A percentile compares a stretch with the other conserved stretches of the same genome.
Evolutionary conservation across 257 asterid species (phyloP).

Genomic region (Solanum medicagineum): DNA sequence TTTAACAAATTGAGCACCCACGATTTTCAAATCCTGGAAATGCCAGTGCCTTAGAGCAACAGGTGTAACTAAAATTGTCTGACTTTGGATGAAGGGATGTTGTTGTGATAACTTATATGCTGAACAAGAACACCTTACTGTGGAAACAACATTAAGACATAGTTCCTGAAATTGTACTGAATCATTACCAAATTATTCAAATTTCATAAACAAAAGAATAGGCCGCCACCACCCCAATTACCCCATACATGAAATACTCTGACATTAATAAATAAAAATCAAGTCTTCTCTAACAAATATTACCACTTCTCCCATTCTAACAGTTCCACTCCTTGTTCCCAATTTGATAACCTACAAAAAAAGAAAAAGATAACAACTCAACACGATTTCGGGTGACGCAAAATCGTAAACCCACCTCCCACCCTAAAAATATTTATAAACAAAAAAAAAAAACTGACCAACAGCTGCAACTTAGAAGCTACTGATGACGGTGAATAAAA

Average conservation of each 20-base stretch:
- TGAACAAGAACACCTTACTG: background rate
- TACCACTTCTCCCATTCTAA: background rate
- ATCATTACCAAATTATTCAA: background rate
- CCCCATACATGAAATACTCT: background rate
- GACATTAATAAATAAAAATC: background rate
- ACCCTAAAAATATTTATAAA: too few relatives aligned
- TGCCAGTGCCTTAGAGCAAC: background rate
- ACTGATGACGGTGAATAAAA: background rate
- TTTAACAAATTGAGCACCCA: too few relatives aligned
- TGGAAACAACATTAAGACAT: background rate
- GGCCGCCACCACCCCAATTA: background rate
- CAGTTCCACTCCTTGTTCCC: background rate
- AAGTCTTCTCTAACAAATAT: background rate
- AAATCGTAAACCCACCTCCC: too few relatives aligned
- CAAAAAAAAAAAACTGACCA: background rate
- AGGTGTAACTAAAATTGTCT: background rate
- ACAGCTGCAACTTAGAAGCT: background rate
- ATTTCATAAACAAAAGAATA: background rate
- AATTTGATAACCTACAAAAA: background rate
- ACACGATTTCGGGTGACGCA: too few relatives aligned
- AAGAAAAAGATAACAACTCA: background rate
- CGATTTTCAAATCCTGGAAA: too few relatives aligned
- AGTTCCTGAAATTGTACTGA: background rate
- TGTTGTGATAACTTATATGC: background rate
- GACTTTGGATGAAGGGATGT: background rate